Base-by-base conservation (phyloP, 257 asterid genomes). In the Striga asiatica region DNA sequence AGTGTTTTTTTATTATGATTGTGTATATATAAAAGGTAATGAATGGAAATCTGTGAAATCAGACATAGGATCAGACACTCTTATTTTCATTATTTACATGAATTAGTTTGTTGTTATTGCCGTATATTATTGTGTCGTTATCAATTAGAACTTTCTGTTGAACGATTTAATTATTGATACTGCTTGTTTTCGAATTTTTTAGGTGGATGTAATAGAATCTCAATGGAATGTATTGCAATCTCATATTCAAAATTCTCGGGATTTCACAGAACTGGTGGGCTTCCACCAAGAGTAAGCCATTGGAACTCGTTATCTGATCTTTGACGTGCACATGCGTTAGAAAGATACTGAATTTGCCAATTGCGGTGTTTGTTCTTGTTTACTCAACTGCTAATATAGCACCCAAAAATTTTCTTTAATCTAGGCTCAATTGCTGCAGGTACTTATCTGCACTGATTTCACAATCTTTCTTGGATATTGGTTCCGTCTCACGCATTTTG, bases 151-250 rank as follows among this genome's bases (percentile, higher is more conserved):
- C 5, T 24, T 37, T 50, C 62, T 67, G 68, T 14, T 46, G 12
- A 14, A 62, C 39, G 34, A 66, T n/a, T 50, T 42, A 68, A 42
- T 19, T 8, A 51, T 27, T 50, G 59, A 52, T 45, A 10, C 43
- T 57, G 38, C 28, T 14, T 53, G 24, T 73, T 49, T 55, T 11
- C 28, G n/a, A 20, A 60, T 70, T 66, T 73, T 29, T 54, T 76
- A 92, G 98, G 99, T 88, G 76, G 99, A 92, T 41, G 99, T 92
- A n/a, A 83, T 92, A 67, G 99, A 92, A 69, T 84, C 97, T 62
- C 99, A 88, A 72, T 92, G 99, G 99, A 92, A 88, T 23, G 82
- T 82, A 49, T 75, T 92, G 80, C 99, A 92, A 80, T 64, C 83
- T 65, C 97, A 81, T 67, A 85, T 84, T 60, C 94, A 84, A 62